These are phyloP conservation scores for Coemansia sp. DNA, from an alignment of 192 early-diverging fungal genomes.

Conservation along the genomic window DNA sequence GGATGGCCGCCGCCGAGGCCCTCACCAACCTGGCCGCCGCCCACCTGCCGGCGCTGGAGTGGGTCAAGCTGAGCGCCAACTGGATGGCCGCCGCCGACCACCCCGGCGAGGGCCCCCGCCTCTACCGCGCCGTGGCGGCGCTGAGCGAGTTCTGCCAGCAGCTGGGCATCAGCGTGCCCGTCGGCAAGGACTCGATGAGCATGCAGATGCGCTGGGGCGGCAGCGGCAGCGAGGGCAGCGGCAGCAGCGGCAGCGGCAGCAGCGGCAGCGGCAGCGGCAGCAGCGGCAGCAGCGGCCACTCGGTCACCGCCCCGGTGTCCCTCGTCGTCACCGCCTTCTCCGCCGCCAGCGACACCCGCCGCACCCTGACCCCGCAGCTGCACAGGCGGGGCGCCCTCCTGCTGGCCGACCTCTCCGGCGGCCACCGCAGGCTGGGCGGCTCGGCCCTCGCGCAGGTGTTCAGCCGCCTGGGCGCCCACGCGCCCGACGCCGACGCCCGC, in stretches of 20 bases:
- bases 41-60: slow-evolving; percentile 66
- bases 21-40: slow-evolving; percentile 92
- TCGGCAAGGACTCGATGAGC: slow-evolving; percentile 99
- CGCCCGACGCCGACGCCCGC: slow-evolving; percentile 83
- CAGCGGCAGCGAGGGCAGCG: no score
- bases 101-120: slow-evolving; percentile 84
- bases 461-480: slow-evolving; percentile 68
- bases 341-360: slow-evolving; percentile 80
- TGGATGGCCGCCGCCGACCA: slow-evolving; percentile 97
- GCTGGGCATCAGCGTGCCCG: slow-evolving; percentile 92
- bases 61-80: slow-evolving; percentile 89
- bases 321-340: slow-evolving; percentile 92
- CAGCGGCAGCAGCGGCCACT: no score
- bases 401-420: slow-evolving; percentile 81
- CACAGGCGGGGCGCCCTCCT: slow-evolving; percentile 57
- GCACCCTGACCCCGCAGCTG: slow-evolving; percentile 89
- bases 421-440: slow-evolving; percentile 87
- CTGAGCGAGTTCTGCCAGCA: slow-evolving; percentile 92
- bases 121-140: slow-evolving; percentile 92
- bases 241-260: no score
- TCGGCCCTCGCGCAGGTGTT: slow-evolving; percentile 95
- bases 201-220: slow-evolving; percentile 99
- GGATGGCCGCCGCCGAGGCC: slow-evolving; percentile 96
- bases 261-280: no score
- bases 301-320: slow-evolving; percentile 86